Conservation (phyloP, 2,329 filamentous ascomycete species). For the Dichotomopilus funicola region DNA sequence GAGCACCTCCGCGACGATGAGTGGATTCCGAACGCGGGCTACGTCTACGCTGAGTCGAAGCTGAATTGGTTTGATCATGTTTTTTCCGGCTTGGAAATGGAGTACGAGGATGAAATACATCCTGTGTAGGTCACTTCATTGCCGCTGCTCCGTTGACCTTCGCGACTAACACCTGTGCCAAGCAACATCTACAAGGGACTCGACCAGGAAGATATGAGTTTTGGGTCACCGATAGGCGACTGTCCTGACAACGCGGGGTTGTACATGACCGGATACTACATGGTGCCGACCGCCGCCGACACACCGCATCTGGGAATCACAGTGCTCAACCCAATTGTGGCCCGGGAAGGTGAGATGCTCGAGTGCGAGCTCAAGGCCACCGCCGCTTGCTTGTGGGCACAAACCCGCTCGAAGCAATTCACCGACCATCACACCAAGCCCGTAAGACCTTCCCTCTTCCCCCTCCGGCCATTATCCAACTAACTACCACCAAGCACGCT, state of each 20-base stretch:
- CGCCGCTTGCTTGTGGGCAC: not conserved
- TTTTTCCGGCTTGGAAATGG: not conserved
- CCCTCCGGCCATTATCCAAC: not conserved
- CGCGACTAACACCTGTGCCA: not conserved
- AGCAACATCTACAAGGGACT: not conserved
- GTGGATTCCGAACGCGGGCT: not conserved
- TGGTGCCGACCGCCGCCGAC: not conserved
- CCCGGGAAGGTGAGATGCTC: slow-evolving; percentile 1
- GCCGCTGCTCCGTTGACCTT: not conserved
- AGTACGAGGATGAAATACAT: not conserved
- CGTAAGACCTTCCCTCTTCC: not conserved
- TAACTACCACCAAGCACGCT: not conserved
- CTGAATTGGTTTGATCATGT: not conserved
- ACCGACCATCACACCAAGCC: slow-evolving; percentile 9
- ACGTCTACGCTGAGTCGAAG: not conserved
- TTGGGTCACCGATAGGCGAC: not conserved
- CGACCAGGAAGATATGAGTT: not conserved
- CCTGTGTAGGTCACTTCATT: not conserved
- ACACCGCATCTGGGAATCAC: not conserved
- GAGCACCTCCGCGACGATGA: not conserved
- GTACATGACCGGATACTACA: not conserved
- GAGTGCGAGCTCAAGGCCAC: not conserved
- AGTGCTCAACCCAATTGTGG: not conserved
- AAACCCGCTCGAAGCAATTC: not conserved
- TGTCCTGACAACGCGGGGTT: not conserved